Evolutionary conservation across 2,329 filamentous ascomycete genomes (phyloP).

Genomic region (Colletotrichum caudatum): DNA sequence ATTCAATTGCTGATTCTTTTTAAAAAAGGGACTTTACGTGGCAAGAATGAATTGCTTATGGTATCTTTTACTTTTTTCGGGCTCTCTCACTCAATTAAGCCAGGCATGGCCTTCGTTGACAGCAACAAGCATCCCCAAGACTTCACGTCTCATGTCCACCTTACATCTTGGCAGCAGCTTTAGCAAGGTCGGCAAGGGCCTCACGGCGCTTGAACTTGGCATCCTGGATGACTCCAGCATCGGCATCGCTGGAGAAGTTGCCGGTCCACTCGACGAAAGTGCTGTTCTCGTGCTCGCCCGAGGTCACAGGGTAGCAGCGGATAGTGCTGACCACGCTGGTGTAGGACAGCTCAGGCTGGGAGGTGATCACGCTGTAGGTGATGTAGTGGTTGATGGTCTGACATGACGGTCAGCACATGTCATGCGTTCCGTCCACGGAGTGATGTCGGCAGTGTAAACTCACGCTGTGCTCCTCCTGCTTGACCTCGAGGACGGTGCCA

Average conservation of each 20-base stretch:
- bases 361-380: slow-evolving; percentile 78
- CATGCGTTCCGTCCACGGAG: background rate
- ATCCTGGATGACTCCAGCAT: slow-evolving; percentile 78
- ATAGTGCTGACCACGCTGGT: slow-evolving; percentile 76
- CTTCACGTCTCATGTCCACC: background rate
- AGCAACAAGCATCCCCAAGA: background rate
- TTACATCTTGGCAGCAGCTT: slow-evolving; percentile 56
- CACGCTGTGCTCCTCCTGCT: slow-evolving; percentile 82
- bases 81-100: background rate
- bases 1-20: background rate
- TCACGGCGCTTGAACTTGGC: slow-evolving; percentile 83
- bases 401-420: background rate
- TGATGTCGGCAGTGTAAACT: slow-evolving; percentile 44
- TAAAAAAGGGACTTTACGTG: background rate
- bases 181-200: slow-evolving; percentile 74
- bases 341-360: slow-evolving; percentile 74
- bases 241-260: slow-evolving; percentile 78
- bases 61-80: slow-evolving; percentile 21
- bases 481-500: slow-evolving; percentile 75
- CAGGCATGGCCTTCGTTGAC: background rate
- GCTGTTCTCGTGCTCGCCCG: slow-evolving; percentile 71
- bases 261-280: slow-evolving; percentile 78
- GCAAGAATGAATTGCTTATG: background rate
- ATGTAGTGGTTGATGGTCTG: slow-evolving; percentile 80
- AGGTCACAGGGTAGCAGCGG: slow-evolving; percentile 74